Conservation (phyloP, 768 basidiomycete species). For the Lanmaoa rubissima region DNA sequence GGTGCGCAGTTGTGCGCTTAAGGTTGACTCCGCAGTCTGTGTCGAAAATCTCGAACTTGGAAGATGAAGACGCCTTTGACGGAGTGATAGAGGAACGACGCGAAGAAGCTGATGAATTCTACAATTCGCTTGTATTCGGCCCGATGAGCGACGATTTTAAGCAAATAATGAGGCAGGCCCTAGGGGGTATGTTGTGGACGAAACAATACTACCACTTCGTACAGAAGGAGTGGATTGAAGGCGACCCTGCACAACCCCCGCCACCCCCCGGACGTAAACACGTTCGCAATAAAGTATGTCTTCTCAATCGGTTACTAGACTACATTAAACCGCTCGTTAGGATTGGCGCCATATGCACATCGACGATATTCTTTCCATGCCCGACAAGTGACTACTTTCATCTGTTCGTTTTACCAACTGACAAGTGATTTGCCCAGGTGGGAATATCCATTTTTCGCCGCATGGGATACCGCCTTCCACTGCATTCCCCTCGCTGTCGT, state of each 20-base stretch:
- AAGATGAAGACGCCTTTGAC: constrained; percentile 90
- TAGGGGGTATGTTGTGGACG: constrained; percentile 97
- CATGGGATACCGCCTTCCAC: constrained; percentile 99
- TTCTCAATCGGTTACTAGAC: neutral
- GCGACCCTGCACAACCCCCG: constrained; percentile 92
- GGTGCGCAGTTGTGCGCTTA: constrained; percentile 91
- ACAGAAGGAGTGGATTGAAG: constrained; percentile 94
- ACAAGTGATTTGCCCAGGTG: constrained; percentile 47
- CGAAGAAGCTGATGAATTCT: constrained; percentile 96
- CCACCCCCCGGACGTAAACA: constrained; percentile 88
- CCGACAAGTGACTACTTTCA: constrained; percentile 73
- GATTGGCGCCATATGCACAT: constrained; percentile 97
- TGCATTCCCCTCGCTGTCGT: constrained; percentile 97
- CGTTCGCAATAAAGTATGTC: constrained; percentile 74
- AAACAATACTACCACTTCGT: constrained; percentile 98
- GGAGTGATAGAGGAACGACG: constrained; percentile 86
- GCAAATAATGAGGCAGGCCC: constrained; percentile 95
- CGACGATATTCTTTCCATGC: constrained; percentile 97
- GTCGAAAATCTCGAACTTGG: constrained; percentile 73
- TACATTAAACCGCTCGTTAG: constrained; percentile 35
- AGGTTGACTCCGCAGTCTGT: constrained; percentile 82
- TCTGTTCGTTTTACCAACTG: neutral
- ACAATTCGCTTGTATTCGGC: constrained; percentile 73
- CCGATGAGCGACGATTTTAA: constrained; percentile 89
- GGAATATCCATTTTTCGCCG: constrained; percentile 99